Percentiles rank a stretch among this genome's conserved stretches.
These are phyloP conservation scores for Clonostachys rhizophaga DNA, from an alignment of 2,329 filamentous ascomycete genomes.

Conservation along the genomic window DNA sequence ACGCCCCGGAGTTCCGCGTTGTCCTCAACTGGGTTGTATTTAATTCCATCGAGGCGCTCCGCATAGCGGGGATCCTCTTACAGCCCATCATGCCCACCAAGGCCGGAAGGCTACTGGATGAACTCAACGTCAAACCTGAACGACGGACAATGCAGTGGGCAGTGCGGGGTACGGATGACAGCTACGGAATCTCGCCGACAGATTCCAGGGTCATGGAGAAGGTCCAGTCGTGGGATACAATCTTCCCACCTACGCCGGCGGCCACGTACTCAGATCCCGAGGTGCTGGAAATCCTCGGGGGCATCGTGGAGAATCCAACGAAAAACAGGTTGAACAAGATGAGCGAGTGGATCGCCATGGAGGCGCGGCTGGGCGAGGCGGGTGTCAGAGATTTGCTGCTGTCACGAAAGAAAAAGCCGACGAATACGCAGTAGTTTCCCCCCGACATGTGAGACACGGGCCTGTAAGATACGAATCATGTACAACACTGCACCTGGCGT, in stretches of 20 bases:
- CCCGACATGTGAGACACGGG: no score
- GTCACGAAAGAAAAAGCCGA: no score
- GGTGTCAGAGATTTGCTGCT: no score
- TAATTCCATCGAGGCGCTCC: slow-evolving; percentile 68
- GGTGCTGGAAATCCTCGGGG: neutral
- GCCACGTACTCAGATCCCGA: neutral
- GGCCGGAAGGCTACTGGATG: slow-evolving; percentile 66
- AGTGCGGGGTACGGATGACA: slow-evolving; percentile 55
- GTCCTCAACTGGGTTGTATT: slow-evolving; percentile 61
- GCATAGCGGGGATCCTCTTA: slow-evolving; percentile 76
- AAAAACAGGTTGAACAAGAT: slow-evolving; percentile 15
- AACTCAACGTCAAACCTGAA: slow-evolving; percentile 64
- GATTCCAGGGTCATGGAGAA: slow-evolving; percentile 20
- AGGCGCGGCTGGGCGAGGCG: slow-evolving; percentile 17
- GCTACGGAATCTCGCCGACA: slow-evolving; percentile 53
- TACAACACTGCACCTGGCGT: no score
- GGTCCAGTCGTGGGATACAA: slow-evolving; percentile 29
- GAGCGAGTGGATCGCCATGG: slow-evolving; percentile 16
- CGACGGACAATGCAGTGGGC: slow-evolving; percentile 62
- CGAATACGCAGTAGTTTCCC: no score
- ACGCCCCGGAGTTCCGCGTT: slow-evolving; percentile 20
- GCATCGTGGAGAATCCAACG: neutral
- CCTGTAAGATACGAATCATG: no score
- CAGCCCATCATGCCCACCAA: slow-evolving; percentile 90
- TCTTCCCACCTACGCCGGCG: slow-evolving; percentile 42